Conservation (phyloP, 176 grass and related monocot genomes). For the Carex parvula region DNA sequence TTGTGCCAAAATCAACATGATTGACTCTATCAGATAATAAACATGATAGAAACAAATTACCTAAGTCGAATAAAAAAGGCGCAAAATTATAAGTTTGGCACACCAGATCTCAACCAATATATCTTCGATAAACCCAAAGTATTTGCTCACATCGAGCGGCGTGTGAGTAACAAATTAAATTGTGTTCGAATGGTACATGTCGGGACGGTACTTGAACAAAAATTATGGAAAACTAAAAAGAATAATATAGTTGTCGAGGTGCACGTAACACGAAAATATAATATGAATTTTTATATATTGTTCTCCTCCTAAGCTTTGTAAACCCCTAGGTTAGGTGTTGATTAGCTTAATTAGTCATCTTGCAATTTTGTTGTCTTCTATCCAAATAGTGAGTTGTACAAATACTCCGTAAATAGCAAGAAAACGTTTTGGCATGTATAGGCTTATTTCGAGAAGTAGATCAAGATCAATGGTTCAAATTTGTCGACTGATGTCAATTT, state of each 20-base stretch:
- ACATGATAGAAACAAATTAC: background rate
- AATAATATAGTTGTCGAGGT: background rate
- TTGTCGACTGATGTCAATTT: too few species aligned
- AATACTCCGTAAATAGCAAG: too few species aligned
- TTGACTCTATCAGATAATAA: background rate
- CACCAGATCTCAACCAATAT: constrained; percentile 1
- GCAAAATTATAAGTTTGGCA: background rate
- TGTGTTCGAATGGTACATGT: background rate
- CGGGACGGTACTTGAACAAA: background rate
- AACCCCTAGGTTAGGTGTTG: background rate
- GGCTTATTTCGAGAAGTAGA: too few species aligned
- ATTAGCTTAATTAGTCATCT: background rate
- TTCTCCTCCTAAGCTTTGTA: background rate
- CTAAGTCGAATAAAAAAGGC: background rate
- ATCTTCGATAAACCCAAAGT: background rate
- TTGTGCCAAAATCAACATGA: background rate
- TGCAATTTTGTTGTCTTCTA: background rate
- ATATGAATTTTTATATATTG: background rate
- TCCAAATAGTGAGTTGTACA: too few species aligned
- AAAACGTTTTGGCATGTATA: too few species aligned
- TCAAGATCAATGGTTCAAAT: too few species aligned
- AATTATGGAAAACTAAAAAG: background rate
- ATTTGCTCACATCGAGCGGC: background rate
- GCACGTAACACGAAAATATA: background rate
- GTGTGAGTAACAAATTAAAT: background rate